Percentiles rank a stretch among this genome's conserved stretches.
Evolutionary conservation across 495 filamentous ascomycete genomes (phyloP).

Genomic region (Ascodesmis nigricans): DNA sequence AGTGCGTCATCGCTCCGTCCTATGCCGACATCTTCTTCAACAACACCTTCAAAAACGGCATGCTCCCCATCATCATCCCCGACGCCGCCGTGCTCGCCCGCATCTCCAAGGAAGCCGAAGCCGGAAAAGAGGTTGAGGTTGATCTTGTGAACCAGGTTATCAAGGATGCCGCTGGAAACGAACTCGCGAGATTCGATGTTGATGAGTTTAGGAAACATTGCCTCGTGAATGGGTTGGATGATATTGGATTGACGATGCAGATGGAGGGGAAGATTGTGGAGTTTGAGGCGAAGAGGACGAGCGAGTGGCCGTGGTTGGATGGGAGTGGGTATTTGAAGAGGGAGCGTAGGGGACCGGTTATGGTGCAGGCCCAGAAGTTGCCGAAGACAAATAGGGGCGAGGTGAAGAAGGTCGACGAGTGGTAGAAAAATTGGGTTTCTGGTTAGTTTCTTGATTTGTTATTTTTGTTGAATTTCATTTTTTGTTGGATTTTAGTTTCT

Average conservation of each 20-base stretch:
- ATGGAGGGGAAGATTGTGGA: slow-evolving; percentile 67
- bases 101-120: slow-evolving; percentile 59
- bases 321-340: slow-evolving; percentile 59
- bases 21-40: slow-evolving; percentile 99
- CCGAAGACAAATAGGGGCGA: slow-evolving; percentile 83
- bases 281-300: slow-evolving; percentile 57
- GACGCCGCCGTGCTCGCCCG: slow-evolving; percentile 40
- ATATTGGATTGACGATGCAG: slow-evolving; percentile 87
- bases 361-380: slow-evolving; percentile 55
- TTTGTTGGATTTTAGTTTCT: too few species aligned
- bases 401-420: slow-evolving; percentile 72
- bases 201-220: slow-evolving; percentile 89
- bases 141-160: slow-evolving; percentile 74
- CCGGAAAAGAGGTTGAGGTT: slow-evolving; percentile 71
- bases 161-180: slow-evolving; percentile 48
- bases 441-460: background rate
- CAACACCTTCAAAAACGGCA: slow-evolving; percentile 99
- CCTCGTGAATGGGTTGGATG: slow-evolving; percentile 81
- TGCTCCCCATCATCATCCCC: slow-evolving; percentile 67
- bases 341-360: slow-evolving; percentile 36
- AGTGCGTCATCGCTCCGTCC: slow-evolving; percentile 72
- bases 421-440: slow-evolving; percentile 31
- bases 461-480: too few species aligned
- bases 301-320: slow-evolving; percentile 79
- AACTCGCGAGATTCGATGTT: slow-evolving; percentile 58